Base-by-base conservation (phyloP, 2,329 filamentous ascomycete species). In the Arthrobotrys pseudoclavata region DNA sequence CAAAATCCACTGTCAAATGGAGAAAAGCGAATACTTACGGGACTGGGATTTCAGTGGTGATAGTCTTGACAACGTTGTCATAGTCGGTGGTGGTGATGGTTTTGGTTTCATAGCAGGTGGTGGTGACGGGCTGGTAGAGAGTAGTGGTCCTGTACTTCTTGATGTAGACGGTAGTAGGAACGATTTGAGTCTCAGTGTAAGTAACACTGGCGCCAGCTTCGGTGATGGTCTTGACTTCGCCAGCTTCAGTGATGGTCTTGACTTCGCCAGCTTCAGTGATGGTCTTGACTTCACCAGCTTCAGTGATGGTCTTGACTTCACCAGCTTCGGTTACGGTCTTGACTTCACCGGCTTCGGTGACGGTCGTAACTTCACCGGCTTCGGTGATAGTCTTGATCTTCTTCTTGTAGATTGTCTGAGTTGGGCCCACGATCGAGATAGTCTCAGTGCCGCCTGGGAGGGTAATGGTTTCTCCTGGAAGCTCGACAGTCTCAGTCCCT, bases 141-240 rank as follows among this genome's bases (percentile, higher is more conserved):
- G 71, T 69, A n/a, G 52, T 69, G 1, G 71, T 76, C 22, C 52
- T 69, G 55, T 69, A 76, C 7, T 76, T 63, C 53, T 76, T 76
- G 34, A 69, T 47, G 20, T 69, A 69, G 42, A 76, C 52, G 4
- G 71, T 76, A 4, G 71, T 76, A 29, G 71, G 71, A 55, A 76
- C 31, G 22, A 76, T 48, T 24, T 69, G 63, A 24, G 71, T 76
- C 47, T 76, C 71, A 22, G 71, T 76, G 52, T 63, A 76, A 48
- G 71, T 76, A 47, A 68, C 50, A 47, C 40, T 63, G 20, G 55
- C 55, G 26, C 55, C 55, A 26, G 34, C 55, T 26, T 76, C 70
- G 20, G 50, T 75, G 22, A 75, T 7, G 26, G 55, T 69, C 24
- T 34, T 34, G 7, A 34, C 31, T 34, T 22, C 57, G 15, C 29